Evolutionary conservation across 1,284 basidiomycete genomes (phyloP).

Genomic region (Bondarzewia mesenterica): DNA sequence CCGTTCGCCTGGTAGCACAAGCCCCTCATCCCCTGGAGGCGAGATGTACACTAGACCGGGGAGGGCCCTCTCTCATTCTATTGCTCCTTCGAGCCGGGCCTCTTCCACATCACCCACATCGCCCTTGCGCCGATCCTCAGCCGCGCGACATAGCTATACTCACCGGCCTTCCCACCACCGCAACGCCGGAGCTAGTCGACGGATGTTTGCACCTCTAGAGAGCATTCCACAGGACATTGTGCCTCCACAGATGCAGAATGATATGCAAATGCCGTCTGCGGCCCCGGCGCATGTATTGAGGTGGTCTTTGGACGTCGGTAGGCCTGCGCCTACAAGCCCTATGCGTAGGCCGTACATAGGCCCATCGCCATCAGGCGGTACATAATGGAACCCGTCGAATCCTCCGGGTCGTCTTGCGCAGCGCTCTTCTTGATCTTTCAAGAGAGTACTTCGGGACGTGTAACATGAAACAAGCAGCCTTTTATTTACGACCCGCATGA

Average conservation of each 20-base stretch:
- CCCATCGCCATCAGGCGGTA: not conserved
- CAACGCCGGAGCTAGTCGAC: not conserved
- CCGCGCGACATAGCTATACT: not conserved
- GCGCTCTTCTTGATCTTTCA: not conserved
- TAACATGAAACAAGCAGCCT: too few relatives aligned
- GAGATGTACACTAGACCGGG: too few relatives aligned
- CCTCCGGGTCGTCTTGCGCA: not conserved
- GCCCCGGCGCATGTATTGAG: not conserved
- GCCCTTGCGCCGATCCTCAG: not conserved
- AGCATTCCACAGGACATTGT: not conserved
- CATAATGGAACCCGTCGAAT: not conserved
- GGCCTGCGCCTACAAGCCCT: not conserved
- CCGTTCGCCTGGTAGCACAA: too few relatives aligned
- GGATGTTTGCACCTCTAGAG: not conserved
- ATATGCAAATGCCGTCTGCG: not conserved
- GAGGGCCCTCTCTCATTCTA: too few relatives aligned
- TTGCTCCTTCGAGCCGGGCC: too few relatives aligned
- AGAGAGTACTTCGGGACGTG: too few relatives aligned
- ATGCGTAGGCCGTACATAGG: not conserved
- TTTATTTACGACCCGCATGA: too few relatives aligned
- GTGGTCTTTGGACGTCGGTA: not conserved
- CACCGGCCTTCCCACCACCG: not conserved
- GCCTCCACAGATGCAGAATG: not conserved
- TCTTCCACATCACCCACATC: not conserved
- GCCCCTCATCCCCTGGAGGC: too few relatives aligned